Evolutionary conservation across 306 rosid genomes (phyloP), one percentile per base, ranked within the genome.

Genomic region (Herpetospermum pedunculosum): DNA sequence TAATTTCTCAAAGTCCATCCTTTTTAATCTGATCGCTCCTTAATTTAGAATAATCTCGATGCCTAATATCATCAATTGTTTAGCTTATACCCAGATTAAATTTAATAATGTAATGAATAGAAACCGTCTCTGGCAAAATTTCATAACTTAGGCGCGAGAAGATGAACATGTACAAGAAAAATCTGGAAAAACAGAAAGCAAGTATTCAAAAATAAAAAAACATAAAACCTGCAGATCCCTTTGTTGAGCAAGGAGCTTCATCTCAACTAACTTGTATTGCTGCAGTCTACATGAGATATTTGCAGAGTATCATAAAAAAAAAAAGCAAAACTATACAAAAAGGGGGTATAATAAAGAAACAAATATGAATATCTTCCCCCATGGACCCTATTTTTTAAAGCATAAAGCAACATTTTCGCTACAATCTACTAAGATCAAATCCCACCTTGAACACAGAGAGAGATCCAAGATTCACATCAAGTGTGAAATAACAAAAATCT

Each of bases 221-320:
- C 52, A 46, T 21, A 14, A 74, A 73, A 87, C 96, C 93, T 82
- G 92, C 80, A 92, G 87, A 75, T 87, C 92, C 80, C 98, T 88
- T 79, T 93, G 98, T 75, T 90, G 98, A 75, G 98, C 98, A 49
- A 90, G 98, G 83, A 93, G 98, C 77, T 93, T 93, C 98, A 93
- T 90, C 78, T 93, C 98, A 63, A 93, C 96, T 79, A 93, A 77
- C 83, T 90, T 93, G 90, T 93, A 93, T 57, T 93, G 97, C 90
- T 93, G 98, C 82, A 93, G 89, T 81, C 98, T 90, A 92, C 87
- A 77, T 75, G 67, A 58, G 67, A 69, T 26, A 69, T 75, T 68
- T 64, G 71, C 57, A 38, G 47, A 40, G 52, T 26, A 67, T 67
- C 34, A 63, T 35, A 37, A 63, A 37, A 65, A 2, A 6, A 50